Percentiles rank a stretch among this genome's conserved stretches.
Evolutionary conservation across 2,329 filamentous ascomycete genomes (phyloP).

Genomic region (Trichoderma koningii): DNA sequence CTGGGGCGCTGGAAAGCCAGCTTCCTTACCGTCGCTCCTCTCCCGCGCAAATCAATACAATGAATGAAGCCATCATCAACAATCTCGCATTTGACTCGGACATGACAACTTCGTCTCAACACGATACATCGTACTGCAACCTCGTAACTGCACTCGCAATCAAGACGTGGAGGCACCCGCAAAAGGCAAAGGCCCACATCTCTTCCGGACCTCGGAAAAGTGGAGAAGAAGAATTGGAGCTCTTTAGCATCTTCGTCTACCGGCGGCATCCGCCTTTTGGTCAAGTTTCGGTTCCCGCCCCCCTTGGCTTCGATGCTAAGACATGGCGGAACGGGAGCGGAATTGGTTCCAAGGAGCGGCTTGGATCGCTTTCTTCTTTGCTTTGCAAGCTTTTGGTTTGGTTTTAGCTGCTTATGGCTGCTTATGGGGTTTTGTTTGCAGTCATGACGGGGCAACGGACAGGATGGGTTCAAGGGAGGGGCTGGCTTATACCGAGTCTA

Average conservation of each 20-base stretch:
- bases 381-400: neutral
- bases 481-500: too few relatives aligned
- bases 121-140: too few relatives aligned
- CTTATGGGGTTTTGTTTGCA: neutral
- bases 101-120: too few relatives aligned
- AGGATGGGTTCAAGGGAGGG: too few relatives aligned
- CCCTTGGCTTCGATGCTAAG: neutral
- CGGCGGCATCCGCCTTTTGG: conserved; percentile 25
- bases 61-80: neutral
- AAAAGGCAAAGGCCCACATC: conserved; percentile 4
- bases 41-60: neutral
- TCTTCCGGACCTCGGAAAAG: conserved; percentile 22
- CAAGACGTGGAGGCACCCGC: neutral
- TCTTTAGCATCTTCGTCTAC: conserved; percentile 12
- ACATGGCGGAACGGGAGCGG: conserved; percentile 24
- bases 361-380: conserved; percentile 17
- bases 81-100: neutral
- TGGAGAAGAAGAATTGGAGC: neutral
- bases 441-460: neutral
- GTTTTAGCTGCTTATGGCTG: neutral
- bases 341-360: conserved; percentile 27
- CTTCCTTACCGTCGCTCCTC: too few relatives aligned
- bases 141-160: neutral
- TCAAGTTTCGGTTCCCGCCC: neutral
- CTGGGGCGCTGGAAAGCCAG: too few relatives aligned